A percentile compares a stretch with the other conserved stretches of the same genome.
Evolutionary conservation across 768 basidiomycete genomes (phyloP).

Genomic region (Hypholoma sublateritium): DNA sequence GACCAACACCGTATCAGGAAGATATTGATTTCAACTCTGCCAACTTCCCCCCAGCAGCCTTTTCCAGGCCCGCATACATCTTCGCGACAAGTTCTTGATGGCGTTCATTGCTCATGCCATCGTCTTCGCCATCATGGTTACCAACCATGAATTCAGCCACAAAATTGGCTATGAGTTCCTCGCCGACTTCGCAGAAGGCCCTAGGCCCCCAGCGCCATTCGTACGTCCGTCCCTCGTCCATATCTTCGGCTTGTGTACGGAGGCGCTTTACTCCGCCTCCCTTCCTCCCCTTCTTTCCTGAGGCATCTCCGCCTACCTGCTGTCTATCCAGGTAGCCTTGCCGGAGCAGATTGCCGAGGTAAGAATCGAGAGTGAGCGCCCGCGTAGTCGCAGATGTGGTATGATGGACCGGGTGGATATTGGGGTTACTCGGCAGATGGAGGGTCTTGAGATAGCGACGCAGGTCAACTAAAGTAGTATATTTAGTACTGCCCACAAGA

Average conservation of each 20-base stretch:
- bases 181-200: constrained; percentile 81
- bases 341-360: constrained; percentile 60
- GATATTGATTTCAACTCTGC: constrained; percentile 33
- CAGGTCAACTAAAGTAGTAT: constrained; percentile 58
- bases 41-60: constrained; percentile 62
- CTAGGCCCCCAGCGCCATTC: constrained; percentile 90
- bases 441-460: constrained; percentile 69
- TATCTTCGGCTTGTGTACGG: constrained; percentile 37
- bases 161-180: constrained; percentile 71
- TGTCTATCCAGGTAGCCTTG: constrained; percentile 80
- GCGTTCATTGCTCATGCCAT: constrained; percentile 36
- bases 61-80: constrained; percentile 57
- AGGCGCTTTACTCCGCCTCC: constrained; percentile 54
- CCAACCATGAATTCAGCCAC: constrained; percentile 83
- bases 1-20: background rate
- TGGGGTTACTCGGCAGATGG: constrained; percentile 48
- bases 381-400: constrained; percentile 49
- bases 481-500: background rate
- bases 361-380: constrained; percentile 58
- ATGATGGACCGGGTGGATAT: constrained; percentile 43
- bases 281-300: constrained; percentile 34
- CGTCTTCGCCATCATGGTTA: constrained; percentile 58
- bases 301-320: constrained; percentile 46
- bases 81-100: constrained; percentile 39
- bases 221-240: constrained; percentile 39